These are phyloP conservation scores for Trametes cinnabarina DNA, from an alignment of 768 basidiomycete genomes.

Conservation along the genomic window DNA sequence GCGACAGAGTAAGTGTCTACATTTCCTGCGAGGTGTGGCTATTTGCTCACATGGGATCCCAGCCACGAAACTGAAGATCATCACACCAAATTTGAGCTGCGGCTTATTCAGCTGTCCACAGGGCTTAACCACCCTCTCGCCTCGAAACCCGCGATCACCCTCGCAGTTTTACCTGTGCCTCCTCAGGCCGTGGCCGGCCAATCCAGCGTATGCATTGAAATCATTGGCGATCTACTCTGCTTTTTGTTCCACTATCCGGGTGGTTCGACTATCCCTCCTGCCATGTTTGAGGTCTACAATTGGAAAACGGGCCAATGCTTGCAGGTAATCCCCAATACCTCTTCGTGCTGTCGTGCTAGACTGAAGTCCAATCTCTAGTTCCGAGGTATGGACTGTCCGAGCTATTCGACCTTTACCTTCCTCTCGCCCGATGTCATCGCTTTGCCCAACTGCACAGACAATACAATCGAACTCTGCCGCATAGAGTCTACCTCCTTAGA, in stretches of 20 bases:
- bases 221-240: slow-evolving; percentile 24
- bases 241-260: slow-evolving; percentile 21
- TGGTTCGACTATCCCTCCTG: slow-evolving; percentile 1
- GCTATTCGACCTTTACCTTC: slow-evolving; percentile 28
- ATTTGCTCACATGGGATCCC: not conserved
- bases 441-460: slow-evolving; percentile 24
- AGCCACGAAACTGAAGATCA: slow-evolving; percentile 16
- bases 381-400: slow-evolving; percentile 10
- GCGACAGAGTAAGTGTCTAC: slow-evolving; percentile 20
- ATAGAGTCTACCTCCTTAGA: not conserved
- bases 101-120: slow-evolving; percentile 23
- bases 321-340: no score
- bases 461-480: slow-evolving; percentile 26
- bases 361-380: not conserved
- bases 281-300: slow-evolving; percentile 22
- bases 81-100: slow-evolving; percentile 12
- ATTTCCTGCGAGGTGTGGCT: not conserved
- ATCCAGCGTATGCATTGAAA: slow-evolving; percentile 24
- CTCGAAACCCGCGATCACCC: slow-evolving; percentile 11
- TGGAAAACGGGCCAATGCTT: slow-evolving; percentile 29
- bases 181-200: slow-evolving; percentile 3
- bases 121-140: slow-evolving; percentile 24
- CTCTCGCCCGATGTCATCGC: slow-evolving; percentile 28
- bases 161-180: slow-evolving; percentile 1
- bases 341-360: no score